Percentiles rank a stretch among this genome's conserved stretches.
Conservation (phyloP, 2,329 filamentous ascomycete genomes). For the Xylariaceae sp. region DNA sequence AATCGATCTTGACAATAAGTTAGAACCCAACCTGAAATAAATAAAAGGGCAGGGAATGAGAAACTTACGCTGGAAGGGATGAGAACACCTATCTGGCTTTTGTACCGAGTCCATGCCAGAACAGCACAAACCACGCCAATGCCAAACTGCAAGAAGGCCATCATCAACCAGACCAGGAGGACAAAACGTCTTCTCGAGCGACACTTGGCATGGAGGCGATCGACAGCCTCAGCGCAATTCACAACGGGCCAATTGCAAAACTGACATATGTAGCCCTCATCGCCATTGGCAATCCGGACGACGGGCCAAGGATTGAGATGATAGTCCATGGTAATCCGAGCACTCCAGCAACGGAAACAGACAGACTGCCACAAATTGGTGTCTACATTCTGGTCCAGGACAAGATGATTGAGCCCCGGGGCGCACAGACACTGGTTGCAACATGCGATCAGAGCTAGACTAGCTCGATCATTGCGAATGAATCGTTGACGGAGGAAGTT, state of each 20-base stretch:
- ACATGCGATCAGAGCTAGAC: conserved; percentile 21
- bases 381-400: conserved; percentile 22
- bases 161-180: conserved; percentile 26
- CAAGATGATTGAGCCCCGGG: conserved; percentile 27
- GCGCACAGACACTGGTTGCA: conserved; percentile 27
- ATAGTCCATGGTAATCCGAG: conserved; percentile 23
- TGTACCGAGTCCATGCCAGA: conserved; percentile 28
- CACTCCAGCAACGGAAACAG: conserved; percentile 30
- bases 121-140: conserved; percentile 29
- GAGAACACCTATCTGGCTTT: conserved; percentile 20
- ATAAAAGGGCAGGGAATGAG: background rate
- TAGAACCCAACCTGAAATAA: conserved; percentile 3
- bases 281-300: conserved; percentile 26
- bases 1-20: conserved; percentile 26
- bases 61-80: conserved; percentile 28
- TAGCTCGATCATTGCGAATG: conserved; percentile 16
- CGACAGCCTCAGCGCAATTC: conserved; percentile 20
- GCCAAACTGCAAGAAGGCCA: conserved; percentile 30
- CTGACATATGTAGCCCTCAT: conserved; percentile 30
- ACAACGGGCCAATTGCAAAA: conserved; percentile 31
- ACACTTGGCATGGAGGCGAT: conserved; percentile 26
- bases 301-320: conserved; percentile 29
- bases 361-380: conserved; percentile 26
- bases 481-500: conserved; percentile 26
- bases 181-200: conserved; percentile 25